These are phyloP conservation scores for Boletus sp. DNA, from an alignment of 1,284 basidiomycete species.

Conservation along the genomic window DNA sequence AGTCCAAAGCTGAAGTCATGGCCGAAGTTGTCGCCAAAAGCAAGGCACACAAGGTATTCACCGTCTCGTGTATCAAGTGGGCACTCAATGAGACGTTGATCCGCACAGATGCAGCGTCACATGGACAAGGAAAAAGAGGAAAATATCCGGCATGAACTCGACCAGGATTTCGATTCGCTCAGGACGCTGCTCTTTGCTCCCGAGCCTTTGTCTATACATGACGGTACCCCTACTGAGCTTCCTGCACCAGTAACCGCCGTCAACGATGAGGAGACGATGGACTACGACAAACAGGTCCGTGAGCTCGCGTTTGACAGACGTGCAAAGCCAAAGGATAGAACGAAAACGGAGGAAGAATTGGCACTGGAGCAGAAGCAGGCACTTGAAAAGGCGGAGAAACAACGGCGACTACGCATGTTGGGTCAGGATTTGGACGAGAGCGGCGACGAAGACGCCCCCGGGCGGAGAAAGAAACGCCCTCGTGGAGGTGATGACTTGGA, in stretches of 20 bases:
- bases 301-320: constrained; percentile 94
- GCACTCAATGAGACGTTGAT: constrained; percentile 5
- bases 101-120: constrained; percentile 77
- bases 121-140: constrained; percentile 87
- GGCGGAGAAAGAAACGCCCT: constrained; percentile 49
- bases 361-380: constrained; percentile 88
- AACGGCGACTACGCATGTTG: constrained; percentile 83
- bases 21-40: constrained; percentile 97
- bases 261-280: constrained; percentile 41
- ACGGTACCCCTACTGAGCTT: constrained; percentile 35
- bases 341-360: constrained; percentile 95
- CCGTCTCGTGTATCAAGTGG: neutral
- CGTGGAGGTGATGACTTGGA: constrained; percentile 86
- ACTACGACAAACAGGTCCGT: constrained; percentile 92
- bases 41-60: constrained; percentile 86
- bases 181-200: constrained; percentile 74
- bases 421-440: constrained; percentile 73
- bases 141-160: constrained; percentile 85
- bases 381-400: constrained; percentile 85
- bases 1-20: constrained; percentile 97
- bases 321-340: constrained; percentile 93
- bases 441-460: constrained; percentile 54
- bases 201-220: constrained; percentile 50
- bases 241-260: constrained; percentile 10
- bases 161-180: constrained; percentile 86